These are phyloP conservation scores for Filobasidium uniguttulatum DNA, from an alignment of 1,284 basidiomycete genomes.

Conservation along the genomic window DNA sequence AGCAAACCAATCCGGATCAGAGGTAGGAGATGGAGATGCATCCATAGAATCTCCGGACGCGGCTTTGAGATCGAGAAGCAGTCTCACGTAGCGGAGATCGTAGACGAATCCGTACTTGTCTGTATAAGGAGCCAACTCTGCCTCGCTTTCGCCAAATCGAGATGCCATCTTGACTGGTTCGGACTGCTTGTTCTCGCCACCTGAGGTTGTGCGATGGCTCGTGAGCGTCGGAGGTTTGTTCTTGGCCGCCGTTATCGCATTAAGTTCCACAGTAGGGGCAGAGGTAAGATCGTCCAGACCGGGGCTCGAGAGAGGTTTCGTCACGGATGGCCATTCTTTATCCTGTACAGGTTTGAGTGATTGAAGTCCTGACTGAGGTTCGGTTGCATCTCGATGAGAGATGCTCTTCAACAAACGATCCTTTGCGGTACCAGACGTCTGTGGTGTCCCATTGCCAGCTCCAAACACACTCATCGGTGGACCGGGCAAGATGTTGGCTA, in stretches of 20 bases:
- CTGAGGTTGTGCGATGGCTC: constrained; percentile 29
- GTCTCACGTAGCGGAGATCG: constrained; percentile 65
- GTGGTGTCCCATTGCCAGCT: no score
- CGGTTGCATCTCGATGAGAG: neutral
- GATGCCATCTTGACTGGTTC: constrained; percentile 38
- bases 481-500: neutral
- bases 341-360: neutral
- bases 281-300: constrained; percentile 18
- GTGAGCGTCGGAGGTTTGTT: constrained; percentile 62
- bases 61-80: constrained; percentile 48
- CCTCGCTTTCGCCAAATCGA: constrained; percentile 44
- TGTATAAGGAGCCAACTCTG: constrained; percentile 54
- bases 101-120: constrained; percentile 92
- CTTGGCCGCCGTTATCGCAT: constrained; percentile 73
- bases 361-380: neutral
- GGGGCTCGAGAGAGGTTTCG: constrained; percentile 10
- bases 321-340: neutral
- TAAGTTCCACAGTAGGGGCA: constrained; percentile 54
- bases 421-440: neutral
- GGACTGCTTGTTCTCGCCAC: constrained; percentile 27
- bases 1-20: neutral
- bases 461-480: no score
- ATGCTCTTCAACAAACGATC: neutral
- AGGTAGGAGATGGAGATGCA: no score
- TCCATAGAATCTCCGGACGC: neutral